Evolutionary conservation across 106 monocot genomes (phyloP).

Genomic region (Allium sativum): DNA sequence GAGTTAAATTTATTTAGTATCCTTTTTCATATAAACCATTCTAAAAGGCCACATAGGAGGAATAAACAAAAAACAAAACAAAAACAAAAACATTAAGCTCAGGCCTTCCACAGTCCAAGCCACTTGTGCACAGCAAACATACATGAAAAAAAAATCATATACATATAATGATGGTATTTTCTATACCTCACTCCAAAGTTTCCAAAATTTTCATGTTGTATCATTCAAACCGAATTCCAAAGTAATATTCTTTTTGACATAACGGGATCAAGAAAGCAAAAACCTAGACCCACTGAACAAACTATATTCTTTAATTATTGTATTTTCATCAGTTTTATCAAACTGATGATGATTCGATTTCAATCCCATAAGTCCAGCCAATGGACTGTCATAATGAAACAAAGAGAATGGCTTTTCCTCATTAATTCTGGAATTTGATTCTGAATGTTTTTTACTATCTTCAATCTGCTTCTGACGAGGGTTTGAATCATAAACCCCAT

Average conservation of each 20-base stretch:
- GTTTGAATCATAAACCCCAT: neutral
- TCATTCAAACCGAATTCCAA: neutral
- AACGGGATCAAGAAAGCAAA: conserved; percentile 44
- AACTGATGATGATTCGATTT: neutral
- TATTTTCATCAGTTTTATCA: conserved; percentile 31
- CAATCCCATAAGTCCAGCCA: conserved; percentile 22
- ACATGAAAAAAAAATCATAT: neutral
- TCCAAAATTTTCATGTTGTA: neutral
- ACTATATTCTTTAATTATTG: conserved; percentile 61
- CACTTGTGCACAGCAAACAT: neutral
- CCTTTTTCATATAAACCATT: too few species aligned
- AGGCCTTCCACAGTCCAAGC: neutral
- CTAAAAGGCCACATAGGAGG: neutral
- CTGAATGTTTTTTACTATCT: neutral
- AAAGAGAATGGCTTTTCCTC: conserved; percentile 59
- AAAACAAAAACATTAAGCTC: neutral
- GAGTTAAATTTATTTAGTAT: too few species aligned
- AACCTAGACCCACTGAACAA: conserved; percentile 58
- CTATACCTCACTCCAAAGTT: conserved; percentile 10
- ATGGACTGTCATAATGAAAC: conserved; percentile 85
- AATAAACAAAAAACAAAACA: neutral
- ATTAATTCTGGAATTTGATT: neutral
- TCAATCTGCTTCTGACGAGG: neutral
- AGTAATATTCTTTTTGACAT: neutral
- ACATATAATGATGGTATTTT: conserved; percentile 6